Evolutionary conservation across 306 rosid genomes (phyloP), one percentile per base, ranked within the genome.

Genomic region (Ormosia emarginata): DNA sequence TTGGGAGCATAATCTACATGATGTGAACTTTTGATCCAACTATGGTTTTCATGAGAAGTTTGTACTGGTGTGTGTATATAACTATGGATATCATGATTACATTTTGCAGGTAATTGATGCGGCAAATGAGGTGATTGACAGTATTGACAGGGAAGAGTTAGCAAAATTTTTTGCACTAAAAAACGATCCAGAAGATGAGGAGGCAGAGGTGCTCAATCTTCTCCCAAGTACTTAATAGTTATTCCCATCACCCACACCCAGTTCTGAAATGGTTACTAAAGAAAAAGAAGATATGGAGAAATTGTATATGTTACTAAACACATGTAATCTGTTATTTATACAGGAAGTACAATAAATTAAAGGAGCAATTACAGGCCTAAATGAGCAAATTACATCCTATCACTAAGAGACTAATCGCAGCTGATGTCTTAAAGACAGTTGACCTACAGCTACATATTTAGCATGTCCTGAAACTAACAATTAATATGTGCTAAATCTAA

Each of bases 171-270:
- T 91, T 81, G 89, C 95, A 2, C 79, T 92, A 18, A 93, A 86
- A 89, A 85, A 78, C 86, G 98, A 95, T 65, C 90, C 96, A 0
- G 99, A 95, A 71, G 98, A 93, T 52, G 99, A 95, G 71, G 98
- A 93, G 41, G 90, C 89, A 52, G 99, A 95, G 94, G 99, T 95
- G 41, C 49, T 67, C 24, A 72, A 47, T 52, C 63, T 75, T 58
- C 68, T 79, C 29, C 17, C 53, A 47, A 24, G 44, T 74, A 41
- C 39, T 57, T 69, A 12, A n/a, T 76, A 43, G 53, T 70, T 74
- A 29, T 55, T 59, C 34, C 78, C 55, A n/a, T 75, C 18, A n/a
- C 11, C 73, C 75, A 71, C 18, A n/a, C 11, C 73, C 75, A 71
- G 46, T 43, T 85, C 63, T 80, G 52, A 70, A 81, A 64, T 43